A percentile compares a stretch with the other conserved stretches of the same genome.
Evolutionary conservation across 179 eudicot genomes (phyloP).

Genomic region (Sideroxylon spinosum): DNA sequence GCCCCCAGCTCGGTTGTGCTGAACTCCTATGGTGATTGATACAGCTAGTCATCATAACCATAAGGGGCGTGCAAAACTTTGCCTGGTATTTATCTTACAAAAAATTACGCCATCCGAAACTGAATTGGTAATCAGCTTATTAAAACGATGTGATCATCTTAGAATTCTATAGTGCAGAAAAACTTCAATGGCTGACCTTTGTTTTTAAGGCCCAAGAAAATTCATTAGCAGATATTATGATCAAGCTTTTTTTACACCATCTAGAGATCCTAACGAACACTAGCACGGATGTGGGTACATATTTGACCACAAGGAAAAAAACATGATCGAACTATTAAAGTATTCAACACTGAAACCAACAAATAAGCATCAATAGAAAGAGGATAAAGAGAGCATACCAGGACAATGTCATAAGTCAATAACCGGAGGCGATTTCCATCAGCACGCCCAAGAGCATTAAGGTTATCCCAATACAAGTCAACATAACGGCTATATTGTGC

Average conservation of each 20-base stretch:
- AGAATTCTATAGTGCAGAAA: background rate
- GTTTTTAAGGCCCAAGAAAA: background rate
- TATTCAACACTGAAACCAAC: too few species aligned
- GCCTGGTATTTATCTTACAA: background rate
- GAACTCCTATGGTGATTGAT: background rate
- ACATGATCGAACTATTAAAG: background rate
- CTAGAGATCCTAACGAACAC: background rate
- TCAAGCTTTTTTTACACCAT: background rate
- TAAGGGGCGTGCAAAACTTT: background rate
- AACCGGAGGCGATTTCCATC: conserved; percentile 91
- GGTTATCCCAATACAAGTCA: conserved; percentile 92
- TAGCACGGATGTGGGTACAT: background rate
- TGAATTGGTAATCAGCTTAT: background rate
- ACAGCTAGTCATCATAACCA: background rate
- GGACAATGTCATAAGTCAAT: conserved; percentile 90
- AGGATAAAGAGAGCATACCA: conserved; percentile 44
- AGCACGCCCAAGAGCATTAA: conserved; percentile 95
- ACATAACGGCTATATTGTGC: conserved; percentile 77
- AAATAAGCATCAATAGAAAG: background rate
- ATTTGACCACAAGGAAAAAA: conserved; percentile 1
- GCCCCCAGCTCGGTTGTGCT: background rate
- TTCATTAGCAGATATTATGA: background rate
- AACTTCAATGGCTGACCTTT: background rate
- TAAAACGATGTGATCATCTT: background rate
- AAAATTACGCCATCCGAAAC: background rate